These are phyloP conservation scores for Scedosporium dehoogii DNA, from an alignment of 2,329 filamentous ascomycete species.

Conservation along the genomic window DNA sequence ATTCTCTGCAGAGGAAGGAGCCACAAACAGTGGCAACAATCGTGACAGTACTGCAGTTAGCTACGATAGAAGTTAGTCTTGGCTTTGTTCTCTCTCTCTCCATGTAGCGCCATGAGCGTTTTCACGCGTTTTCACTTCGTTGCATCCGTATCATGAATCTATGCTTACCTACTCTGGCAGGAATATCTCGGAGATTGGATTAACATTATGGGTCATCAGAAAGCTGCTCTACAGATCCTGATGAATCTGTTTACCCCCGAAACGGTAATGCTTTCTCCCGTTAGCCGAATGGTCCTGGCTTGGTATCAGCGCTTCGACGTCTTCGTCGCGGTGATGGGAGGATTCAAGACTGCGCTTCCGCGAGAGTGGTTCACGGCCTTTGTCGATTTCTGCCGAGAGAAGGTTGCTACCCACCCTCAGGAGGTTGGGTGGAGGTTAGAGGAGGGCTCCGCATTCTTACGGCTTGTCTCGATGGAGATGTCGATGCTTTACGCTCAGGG, in stretches of 20 bases:
- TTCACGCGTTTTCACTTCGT: background rate
- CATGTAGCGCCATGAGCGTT: background rate
- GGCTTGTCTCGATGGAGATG: constrained; percentile 71
- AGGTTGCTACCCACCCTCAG: constrained; percentile 48
- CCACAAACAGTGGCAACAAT: constrained; percentile 65
- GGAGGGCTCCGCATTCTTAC: constrained; percentile 53
- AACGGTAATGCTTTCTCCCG: constrained; percentile 59
- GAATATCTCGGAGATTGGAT: constrained; percentile 95
- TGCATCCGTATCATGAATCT: constrained; percentile 7
- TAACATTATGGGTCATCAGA: constrained; percentile 85
- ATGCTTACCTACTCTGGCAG: constrained; percentile 32
- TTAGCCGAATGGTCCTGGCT: constrained; percentile 63
- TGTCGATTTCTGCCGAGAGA: constrained; percentile 51
- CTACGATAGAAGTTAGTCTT: constrained; percentile 73
- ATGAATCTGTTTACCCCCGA: constrained; percentile 68
- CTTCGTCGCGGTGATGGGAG: constrained; percentile 73
- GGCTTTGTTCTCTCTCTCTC: background rate
- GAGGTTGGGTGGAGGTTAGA: constrained; percentile 59
- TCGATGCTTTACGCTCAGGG: constrained; percentile 65
- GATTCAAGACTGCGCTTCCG: constrained; percentile 62
- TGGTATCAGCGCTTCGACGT: constrained; percentile 91
- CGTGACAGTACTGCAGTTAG: constrained; percentile 80
- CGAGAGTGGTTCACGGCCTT: constrained; percentile 68
- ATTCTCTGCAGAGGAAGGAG: constrained; percentile 59
- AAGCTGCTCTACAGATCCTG: constrained; percentile 75